phyloP scores from a whole-genome alignment of 2,329 filamentous ascomycete species.

The Venturiaceae sp. region DNA sequence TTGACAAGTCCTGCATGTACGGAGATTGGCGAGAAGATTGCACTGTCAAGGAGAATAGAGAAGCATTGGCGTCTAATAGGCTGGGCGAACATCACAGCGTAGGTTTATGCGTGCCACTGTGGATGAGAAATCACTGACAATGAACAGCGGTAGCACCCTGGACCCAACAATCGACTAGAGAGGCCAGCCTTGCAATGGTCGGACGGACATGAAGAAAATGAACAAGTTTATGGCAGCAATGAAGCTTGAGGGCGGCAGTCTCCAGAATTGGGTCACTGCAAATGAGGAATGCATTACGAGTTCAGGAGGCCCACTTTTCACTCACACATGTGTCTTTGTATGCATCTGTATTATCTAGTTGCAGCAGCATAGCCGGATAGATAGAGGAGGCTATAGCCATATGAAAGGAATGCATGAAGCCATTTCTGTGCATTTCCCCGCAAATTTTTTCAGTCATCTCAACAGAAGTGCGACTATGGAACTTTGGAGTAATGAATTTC shows the following conservation, averaged over 20 bases:
- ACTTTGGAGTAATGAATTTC: no score
- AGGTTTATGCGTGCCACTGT: constrained; percentile 15
- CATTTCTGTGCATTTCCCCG: no score
- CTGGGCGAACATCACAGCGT: constrained; percentile 33
- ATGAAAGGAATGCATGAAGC: no score
- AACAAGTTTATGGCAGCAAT: no score
- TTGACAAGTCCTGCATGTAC: constrained; percentile 93
- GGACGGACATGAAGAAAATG: no score
- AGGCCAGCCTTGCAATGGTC: no score
- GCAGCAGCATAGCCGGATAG: no score
- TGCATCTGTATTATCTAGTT: no score
- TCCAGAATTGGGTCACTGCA: neutral
- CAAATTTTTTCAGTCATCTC: no score
- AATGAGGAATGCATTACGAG: neutral
- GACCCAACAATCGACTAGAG: constrained; percentile 15
- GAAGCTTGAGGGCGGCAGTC: neutral
- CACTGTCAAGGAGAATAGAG: constrained; percentile 90
- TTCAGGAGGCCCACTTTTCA: neutral
- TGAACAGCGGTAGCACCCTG: constrained; percentile 28
- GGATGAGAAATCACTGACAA: constrained; percentile 1
- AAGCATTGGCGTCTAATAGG: constrained; percentile 85
- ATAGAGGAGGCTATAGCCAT: no score
- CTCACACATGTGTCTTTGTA: neutral
- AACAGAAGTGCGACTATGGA: no score
- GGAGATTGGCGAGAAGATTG: constrained; percentile 96